Conservation (phyloP, 768 basidiomycete genomes). For the Rhodocollybia butyracea region DNA sequence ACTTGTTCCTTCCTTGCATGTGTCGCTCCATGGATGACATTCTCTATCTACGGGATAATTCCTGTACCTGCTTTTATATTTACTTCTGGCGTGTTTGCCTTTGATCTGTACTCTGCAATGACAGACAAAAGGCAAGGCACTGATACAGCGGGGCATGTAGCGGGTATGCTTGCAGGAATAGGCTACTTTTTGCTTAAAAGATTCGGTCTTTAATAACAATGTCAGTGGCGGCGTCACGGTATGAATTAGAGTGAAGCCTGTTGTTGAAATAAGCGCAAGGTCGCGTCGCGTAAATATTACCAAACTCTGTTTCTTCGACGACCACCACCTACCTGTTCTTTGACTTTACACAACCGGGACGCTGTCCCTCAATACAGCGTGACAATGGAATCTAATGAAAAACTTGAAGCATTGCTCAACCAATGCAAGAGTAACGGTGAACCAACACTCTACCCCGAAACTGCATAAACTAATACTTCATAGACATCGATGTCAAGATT, state of each 20-base stretch:
- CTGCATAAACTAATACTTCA: slow-evolving; percentile 10
- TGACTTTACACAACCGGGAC: not conserved
- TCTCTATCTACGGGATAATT: slow-evolving; percentile 71
- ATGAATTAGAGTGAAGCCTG: not conserved
- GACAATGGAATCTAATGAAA: slow-evolving; percentile 51
- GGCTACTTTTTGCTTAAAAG: slow-evolving; percentile 47
- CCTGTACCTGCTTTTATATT: slow-evolving; percentile 79
- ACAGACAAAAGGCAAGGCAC: slow-evolving; percentile 31
- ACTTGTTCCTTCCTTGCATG: slow-evolving; percentile 72
- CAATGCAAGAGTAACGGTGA: slow-evolving; percentile 67
- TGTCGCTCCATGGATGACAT: slow-evolving; percentile 59
- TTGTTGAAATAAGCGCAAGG: too few relatives aligned
- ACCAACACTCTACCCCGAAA: slow-evolving; percentile 13
- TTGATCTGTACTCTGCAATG: slow-evolving; percentile 50
- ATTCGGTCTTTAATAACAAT: slow-evolving; percentile 27
- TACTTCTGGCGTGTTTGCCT: slow-evolving; percentile 63
- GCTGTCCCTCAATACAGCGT: slow-evolving; percentile 12
- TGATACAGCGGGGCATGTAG: slow-evolving; percentile 51
- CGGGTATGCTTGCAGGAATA: slow-evolving; percentile 59
- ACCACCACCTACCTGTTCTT: too few relatives aligned
- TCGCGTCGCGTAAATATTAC: too few relatives aligned
- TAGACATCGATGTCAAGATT: slow-evolving; percentile 79
- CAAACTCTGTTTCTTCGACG: not conserved
- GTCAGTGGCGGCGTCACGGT: not conserved
- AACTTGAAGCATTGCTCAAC: slow-evolving; percentile 56